Evolutionary conservation across 331 rosid species (phyloP).

Genomic region (Acacia concinna): DNA sequence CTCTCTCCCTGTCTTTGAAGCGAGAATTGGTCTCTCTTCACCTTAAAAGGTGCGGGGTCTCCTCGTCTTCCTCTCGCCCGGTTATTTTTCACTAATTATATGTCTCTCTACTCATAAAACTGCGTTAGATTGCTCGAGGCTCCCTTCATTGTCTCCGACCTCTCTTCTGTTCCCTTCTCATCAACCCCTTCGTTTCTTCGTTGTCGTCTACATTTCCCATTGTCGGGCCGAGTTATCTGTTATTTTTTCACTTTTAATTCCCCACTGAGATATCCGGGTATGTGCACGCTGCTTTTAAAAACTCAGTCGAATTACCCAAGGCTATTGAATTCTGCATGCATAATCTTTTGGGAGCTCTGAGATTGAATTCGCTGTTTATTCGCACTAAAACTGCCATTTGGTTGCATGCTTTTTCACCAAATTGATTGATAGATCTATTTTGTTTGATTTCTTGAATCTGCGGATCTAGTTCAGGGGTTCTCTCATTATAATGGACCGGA

Average conservation of each 20-base stretch:
- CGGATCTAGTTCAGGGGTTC: conserved; percentile 28
- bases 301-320: background rate
- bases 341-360: background rate
- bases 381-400: background rate
- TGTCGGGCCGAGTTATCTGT: background rate
- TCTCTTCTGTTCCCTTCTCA: background rate
- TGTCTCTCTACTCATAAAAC: background rate
- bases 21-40: conserved; percentile 33
- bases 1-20: conserved; percentile 7
- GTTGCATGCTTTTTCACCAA: background rate
- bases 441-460: background rate
- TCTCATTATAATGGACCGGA: conserved; percentile 28
- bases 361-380: background rate
- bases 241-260: background rate
- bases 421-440: conserved; percentile 30
- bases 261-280: conserved; percentile 24
- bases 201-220: too few relatives aligned
- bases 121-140: background rate
- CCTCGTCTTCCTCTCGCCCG: conserved; percentile 11
- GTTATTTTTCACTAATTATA: background rate
- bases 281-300: background rate
- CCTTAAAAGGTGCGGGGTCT: conserved; percentile 20
- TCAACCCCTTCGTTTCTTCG: background rate
- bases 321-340: background rate
- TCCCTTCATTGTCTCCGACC: background rate